Evolutionary conservation across 352 stramenopile genomes (phyloP), one percentile per base, ranked within the genome.

Genomic region (Globisporangium viniferum): DNA sequence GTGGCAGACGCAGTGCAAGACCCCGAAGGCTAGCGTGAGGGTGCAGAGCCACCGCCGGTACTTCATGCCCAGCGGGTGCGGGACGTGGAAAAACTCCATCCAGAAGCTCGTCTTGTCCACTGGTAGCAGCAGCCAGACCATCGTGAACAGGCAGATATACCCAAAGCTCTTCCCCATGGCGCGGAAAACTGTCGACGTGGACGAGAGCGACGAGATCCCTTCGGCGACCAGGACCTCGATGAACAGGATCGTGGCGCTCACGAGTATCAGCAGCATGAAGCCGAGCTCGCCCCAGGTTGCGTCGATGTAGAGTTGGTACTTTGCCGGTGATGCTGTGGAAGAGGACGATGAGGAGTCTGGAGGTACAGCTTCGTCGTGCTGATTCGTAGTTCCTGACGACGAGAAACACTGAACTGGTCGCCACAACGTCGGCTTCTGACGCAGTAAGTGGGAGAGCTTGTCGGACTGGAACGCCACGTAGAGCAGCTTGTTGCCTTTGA

Each of bases 1-100:
- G 55, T 77, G 70, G 66, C 72, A 74, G 18, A 80, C 8, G 12
- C 60, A 67, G 51, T 85, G 78, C 3, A 73, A 9, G 6, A 46
- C 22, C 0, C 64, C 66, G 18, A 41, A 62, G 5, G 51, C 1
- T 3, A 78, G 62, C 5, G 67, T 53, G 46, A 76, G 18, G 14
- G 39, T 14, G 1, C 64, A 66, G 0, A 86, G 61, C 73, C 69
- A 78, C 3, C 68, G 61, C 14, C 75, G 68, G 18, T 79, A 78
- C 64, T 77, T 80, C 22, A 65, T 48, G 6, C 44, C 20, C 1
- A 63, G 31, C 2, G 67, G 41, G 20, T 65, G 63, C 1, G 76
- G 58, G 2, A 82, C 20, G 24, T 73, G 55, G 27, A 82, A 57
- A 12, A 71, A 73, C 15, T 77, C 48, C 6, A 66, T 67, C 76